Evolutionary conservation across 805 yeast genomes (phyloP).

Genomic region (Metschnikowia hibisci): DNA sequence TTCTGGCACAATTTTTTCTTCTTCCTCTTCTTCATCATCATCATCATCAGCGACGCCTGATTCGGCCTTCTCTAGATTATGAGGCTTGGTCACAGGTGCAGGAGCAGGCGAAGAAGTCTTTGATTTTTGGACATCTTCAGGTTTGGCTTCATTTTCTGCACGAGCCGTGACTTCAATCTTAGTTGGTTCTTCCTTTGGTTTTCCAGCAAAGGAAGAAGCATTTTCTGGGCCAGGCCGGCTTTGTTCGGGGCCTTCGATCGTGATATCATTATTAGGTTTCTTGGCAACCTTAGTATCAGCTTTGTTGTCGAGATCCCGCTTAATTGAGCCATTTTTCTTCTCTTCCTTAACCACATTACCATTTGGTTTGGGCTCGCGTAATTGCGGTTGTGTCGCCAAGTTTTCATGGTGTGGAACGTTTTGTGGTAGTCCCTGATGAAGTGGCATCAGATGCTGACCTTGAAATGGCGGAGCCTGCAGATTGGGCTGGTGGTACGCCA

Average conservation of each 20-base stretch:
- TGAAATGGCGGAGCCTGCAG: constrained; percentile 14
- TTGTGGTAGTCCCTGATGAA: neutral
- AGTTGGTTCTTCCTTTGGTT: neutral
- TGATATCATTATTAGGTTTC: constrained; percentile 19
- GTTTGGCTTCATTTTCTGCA: neutral
- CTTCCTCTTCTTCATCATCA: constrained; percentile 31
- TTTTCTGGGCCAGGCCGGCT: constrained; percentile 7
- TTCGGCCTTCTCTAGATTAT: constrained; percentile 5
- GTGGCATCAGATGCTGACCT: constrained; percentile 2
- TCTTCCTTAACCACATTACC: constrained; percentile 3
- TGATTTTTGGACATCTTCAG: neutral
- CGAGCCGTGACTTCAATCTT: constrained; percentile 1
- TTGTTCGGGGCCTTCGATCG: constrained; percentile 3
- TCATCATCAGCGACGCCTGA: constrained; percentile 13
- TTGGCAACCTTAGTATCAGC: constrained; percentile 27
- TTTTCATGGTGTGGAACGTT: constrained; percentile 8
- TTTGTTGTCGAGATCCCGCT: constrained; percentile 40
- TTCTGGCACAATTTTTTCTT: constrained; percentile 28
- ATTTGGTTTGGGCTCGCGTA: constrained; percentile 1
- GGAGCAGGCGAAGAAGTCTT: neutral
- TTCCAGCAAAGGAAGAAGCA: neutral
- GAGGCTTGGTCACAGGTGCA: neutral
- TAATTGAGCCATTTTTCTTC: constrained; percentile 18
- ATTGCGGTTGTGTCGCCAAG: constrained; percentile 3
- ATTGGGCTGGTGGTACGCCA: constrained; percentile 12